These are phyloP conservation scores for Calamus simplicifolius DNA, from an alignment of 176 grass and related monocot species.

Conservation along the genomic window DNA sequence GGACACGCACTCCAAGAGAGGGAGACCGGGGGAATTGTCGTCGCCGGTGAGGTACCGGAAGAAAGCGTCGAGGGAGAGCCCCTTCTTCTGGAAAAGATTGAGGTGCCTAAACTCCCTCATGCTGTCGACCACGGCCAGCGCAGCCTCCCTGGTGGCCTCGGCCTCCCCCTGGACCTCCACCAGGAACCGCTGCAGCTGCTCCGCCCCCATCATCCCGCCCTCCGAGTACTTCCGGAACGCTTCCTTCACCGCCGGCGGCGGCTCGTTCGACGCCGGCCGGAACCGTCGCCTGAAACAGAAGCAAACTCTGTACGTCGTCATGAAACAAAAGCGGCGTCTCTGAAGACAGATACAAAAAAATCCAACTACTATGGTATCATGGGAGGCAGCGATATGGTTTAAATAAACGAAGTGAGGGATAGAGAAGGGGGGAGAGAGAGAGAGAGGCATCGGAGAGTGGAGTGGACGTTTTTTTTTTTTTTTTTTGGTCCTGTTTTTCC, in stretches of 20 bases:
- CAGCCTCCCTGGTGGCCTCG: not conserved
- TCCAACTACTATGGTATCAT: too few relatives aligned
- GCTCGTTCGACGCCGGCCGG: slow-evolving; percentile 37
- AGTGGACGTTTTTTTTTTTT: too few relatives aligned
- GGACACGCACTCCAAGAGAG: slow-evolving; percentile 21
- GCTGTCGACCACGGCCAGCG: slow-evolving; percentile 37
- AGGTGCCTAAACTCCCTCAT: slow-evolving; percentile 27
- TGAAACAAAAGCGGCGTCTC: not conserved
- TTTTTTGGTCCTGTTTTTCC: too few relatives aligned
- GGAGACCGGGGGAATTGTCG: slow-evolving; percentile 42
- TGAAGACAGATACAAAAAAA: too few relatives aligned
- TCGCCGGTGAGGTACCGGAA: slow-evolving; percentile 51
- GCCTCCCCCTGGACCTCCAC: slow-evolving; percentile 50
- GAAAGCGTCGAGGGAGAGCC: slow-evolving; percentile 45
- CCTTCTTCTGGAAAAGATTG: slow-evolving; percentile 35
- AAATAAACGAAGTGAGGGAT: too few relatives aligned
- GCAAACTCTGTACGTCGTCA: slow-evolving; percentile 67
- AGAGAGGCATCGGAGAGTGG: too few relatives aligned
- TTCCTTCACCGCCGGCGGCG: slow-evolving; percentile 36
- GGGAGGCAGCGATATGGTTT: too few relatives aligned
- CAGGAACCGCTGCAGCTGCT: slow-evolving; percentile 46
- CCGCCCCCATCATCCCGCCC: slow-evolving; percentile 32
- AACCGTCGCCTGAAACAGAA: slow-evolving; percentile 61
- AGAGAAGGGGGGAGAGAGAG: too few relatives aligned
- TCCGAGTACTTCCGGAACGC: slow-evolving; percentile 42